Evolutionary conservation across 345 rosid species (phyloP).

Genomic region (Carallia pectinifolia): DNA sequence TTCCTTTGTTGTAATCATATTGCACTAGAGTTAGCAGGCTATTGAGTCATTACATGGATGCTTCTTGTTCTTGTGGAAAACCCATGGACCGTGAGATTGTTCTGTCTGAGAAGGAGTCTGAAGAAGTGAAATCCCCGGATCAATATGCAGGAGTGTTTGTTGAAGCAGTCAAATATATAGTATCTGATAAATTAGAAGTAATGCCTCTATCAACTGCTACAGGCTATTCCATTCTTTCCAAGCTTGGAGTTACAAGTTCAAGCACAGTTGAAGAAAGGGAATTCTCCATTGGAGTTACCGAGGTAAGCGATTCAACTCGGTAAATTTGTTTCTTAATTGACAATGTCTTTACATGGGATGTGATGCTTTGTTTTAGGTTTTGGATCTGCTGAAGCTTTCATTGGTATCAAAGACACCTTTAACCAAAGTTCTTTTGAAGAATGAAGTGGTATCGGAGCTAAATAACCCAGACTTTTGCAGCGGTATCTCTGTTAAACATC

Average conservation of each 20-base stretch:
- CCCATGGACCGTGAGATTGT: not conserved
- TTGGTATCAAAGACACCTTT: slow-evolving; percentile 14
- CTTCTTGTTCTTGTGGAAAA: slow-evolving; percentile 13
- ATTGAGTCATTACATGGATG: slow-evolving; percentile 1
- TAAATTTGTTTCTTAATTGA: too few species aligned
- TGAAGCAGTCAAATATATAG: not conserved
- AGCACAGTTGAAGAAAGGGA: slow-evolving; percentile 7
- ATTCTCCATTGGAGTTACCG: slow-evolving; percentile 1
- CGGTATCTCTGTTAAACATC: not conserved
- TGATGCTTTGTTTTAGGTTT: slow-evolving; percentile 23
- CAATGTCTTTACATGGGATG: too few species aligned
- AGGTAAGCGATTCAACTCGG: not conserved
- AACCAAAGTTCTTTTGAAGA: slow-evolving; percentile 17
- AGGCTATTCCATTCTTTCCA: slow-evolving; percentile 11
- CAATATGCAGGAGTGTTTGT: slow-evolving; percentile 15
- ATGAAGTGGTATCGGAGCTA: not conserved
- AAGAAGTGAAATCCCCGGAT: not conserved
- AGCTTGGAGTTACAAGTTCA: slow-evolving; percentile 3
- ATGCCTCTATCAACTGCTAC: slow-evolving; percentile 8
- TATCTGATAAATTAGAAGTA: slow-evolving; percentile 18
- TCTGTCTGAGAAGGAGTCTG: not conserved
- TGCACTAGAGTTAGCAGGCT: not conserved
- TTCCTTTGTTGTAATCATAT: not conserved
- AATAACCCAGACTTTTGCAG: not conserved
- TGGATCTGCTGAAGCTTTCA: slow-evolving; percentile 18